Base-by-base conservation (phyloP, 345 rosid genomes). In the Eucalyptus cladocalyx region DNA sequence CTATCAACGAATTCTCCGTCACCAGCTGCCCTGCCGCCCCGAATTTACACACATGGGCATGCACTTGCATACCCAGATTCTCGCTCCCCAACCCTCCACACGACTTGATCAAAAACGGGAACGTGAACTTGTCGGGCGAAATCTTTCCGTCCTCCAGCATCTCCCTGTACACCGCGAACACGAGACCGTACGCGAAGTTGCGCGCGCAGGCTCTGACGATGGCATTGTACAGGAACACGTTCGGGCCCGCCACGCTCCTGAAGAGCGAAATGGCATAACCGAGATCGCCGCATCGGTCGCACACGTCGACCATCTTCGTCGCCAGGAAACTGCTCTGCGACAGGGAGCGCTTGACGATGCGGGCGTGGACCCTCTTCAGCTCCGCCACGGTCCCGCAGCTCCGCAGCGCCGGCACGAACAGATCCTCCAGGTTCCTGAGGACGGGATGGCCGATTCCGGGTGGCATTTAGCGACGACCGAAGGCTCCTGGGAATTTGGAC, bases 291-390 rank as follows among this genome's bases (percentile, higher is more conserved):
- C 80, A 45, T 11, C 69, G 88, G 62, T 91, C 94, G 86, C 96
- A 94, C 51, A 65, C 87, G 87, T 93, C 94, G 51, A 95, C 91
- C 95, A 94, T 93, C 92, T 94, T 93, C 28, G 96, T 94, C 62
- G 91, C 90, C 88, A 92, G 76, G 87, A 93, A 94, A 91, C 88
- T 93, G 93, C 95, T 94, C 89, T 92, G 94, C 9, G 93, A 91
- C 34, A 96, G 90, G 19, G 94, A 93, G 89, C 91, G 89, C 45
- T 86, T 83, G 87, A 93, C 86, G 72, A 94, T 86, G 87, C 54
- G 91, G 51, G 93, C 93, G 86, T 95, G 94, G 58, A 90, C 89
- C 90, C 88, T 91, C 92, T 92, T 94, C 95, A 93, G 60, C 32
- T 94, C 90, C 4, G 60, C 86, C 23, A 67, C 86, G 89, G 48